These are phyloP conservation scores for Wallacemonas sp. DNA, from an alignment of 208 protist genomes.

Conservation along the genomic window DNA sequence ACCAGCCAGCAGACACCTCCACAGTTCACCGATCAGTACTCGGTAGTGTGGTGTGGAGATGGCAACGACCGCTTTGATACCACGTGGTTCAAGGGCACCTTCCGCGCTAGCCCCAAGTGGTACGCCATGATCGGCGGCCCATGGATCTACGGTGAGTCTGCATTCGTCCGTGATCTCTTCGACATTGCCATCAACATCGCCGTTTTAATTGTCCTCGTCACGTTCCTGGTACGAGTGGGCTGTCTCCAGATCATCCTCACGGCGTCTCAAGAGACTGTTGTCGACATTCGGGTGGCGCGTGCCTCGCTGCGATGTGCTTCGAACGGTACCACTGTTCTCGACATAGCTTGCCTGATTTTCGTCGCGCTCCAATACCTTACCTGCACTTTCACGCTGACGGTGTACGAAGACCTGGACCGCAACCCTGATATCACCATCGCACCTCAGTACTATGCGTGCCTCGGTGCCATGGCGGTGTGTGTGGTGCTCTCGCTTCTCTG, in stretches of 20 bases:
- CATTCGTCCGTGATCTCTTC: not conserved
- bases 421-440: not conserved
- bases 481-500: too few species aligned
- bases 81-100: not conserved
- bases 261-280: not conserved
- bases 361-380: not conserved
- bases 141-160: not conserved
- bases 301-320: not conserved
- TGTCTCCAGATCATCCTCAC: not conserved
- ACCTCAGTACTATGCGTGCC: not conserved
- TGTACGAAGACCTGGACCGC: not conserved
- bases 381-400: not conserved
- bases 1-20: slow-evolving; percentile 5
- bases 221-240: not conserved
- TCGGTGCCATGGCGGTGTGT: too few species aligned
- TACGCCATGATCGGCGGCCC: not conserved
- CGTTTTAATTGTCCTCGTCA: not conserved
- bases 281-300: not conserved
- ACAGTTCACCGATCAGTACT: not conserved
- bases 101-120: not conserved
- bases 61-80: not conserved
- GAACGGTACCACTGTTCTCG: not conserved
- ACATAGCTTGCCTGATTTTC: not conserved
- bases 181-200: not conserved
- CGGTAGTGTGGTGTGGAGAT: not conserved